Percentiles rank a stretch among this genome's conserved stretches.
Evolutionary conservation across 352 stramenopile species (phyloP).

Genomic region (Pythium sp.): DNA sequence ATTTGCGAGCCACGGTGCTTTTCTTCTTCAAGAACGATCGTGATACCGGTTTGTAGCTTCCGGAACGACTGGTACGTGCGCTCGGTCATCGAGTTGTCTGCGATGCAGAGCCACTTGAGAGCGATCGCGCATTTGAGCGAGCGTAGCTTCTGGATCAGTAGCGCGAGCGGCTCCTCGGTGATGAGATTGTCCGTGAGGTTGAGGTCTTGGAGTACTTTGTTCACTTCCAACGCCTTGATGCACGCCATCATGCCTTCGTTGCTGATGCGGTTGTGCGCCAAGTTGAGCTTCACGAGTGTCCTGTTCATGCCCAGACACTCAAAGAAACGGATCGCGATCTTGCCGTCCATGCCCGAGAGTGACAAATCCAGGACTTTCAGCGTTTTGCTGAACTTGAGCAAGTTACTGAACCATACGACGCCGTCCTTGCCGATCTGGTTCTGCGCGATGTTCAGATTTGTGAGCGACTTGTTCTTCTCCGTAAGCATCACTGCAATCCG

Average conservation of each 20-base stretch:
- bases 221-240: slow-evolving; percentile 49
- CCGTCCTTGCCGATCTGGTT: slow-evolving; percentile 63
- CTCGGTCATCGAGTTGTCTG: slow-evolving; percentile 62
- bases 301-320: slow-evolving; percentile 62
- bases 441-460: slow-evolving; percentile 48
- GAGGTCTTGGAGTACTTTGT: slow-evolving; percentile 57
- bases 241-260: slow-evolving; percentile 73
- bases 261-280: slow-evolving; percentile 67
- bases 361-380: slow-evolving; percentile 66
- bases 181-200: slow-evolving; percentile 74
- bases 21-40: slow-evolving; percentile 49
- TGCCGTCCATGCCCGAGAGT: slow-evolving; percentile 49
- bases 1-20: slow-evolving; percentile 17
- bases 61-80: slow-evolving; percentile 33
- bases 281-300: slow-evolving; percentile 40
- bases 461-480: slow-evolving; percentile 49
- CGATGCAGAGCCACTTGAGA: slow-evolving; percentile 57
- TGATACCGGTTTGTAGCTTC: slow-evolving; percentile 27
- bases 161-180: slow-evolving; percentile 63
- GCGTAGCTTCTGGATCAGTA: slow-evolving; percentile 39
- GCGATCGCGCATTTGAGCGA: slow-evolving; percentile 24
- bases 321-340: slow-evolving; percentile 62
- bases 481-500: slow-evolving; percentile 41
- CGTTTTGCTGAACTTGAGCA: slow-evolving; percentile 49
- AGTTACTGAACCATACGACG: slow-evolving; percentile 44